These are phyloP conservation scores for Gentiana macrophylla DNA, from an alignment of 257 asterid genomes.

Conservation along the genomic window DNA sequence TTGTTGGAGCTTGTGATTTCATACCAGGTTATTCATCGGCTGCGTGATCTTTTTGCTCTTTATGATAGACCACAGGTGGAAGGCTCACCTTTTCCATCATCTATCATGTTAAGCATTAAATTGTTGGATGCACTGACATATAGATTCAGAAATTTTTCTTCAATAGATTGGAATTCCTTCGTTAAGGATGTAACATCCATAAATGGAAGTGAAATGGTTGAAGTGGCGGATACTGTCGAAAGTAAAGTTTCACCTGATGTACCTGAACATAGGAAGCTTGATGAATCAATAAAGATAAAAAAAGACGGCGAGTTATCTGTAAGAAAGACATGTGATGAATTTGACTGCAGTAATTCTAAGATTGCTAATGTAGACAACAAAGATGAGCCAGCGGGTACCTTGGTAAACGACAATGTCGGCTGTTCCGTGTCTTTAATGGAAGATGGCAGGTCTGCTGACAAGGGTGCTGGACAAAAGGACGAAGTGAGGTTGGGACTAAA, in stretches of 20 bases:
- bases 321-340: constrained; percentile 24
- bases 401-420: constrained; percentile 24
- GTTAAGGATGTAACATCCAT: constrained; percentile 23
- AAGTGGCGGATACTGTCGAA: constrained; percentile 27
- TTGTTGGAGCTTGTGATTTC: constrained; percentile 80
- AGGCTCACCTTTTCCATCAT: constrained; percentile 93
- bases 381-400: constrained; percentile 23
- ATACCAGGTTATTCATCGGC: constrained; percentile 82
- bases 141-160: constrained; percentile 58
- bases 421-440: constrained; percentile 32
- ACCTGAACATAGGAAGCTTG: constrained; percentile 38
- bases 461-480: constrained; percentile 27
- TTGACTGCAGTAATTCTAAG: constrained; percentile 18
- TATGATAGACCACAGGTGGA: constrained; percentile 96
- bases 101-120: constrained; percentile 77
- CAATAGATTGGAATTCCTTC: constrained; percentile 64
- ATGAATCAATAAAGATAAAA: constrained; percentile 22
- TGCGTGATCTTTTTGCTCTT: constrained; percentile 93
- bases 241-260: constrained; percentile 30
- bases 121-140: constrained; percentile 73
- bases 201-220: constrained; percentile 16
- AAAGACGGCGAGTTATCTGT: constrained; percentile 13
- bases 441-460: constrained; percentile 21
- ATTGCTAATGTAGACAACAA: constrained; percentile 18
- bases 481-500: constrained; percentile 33